Base-by-base conservation (phyloP, 2,329 filamentous ascomycete genomes). In the Fusarium solani-melongenae region DNA sequence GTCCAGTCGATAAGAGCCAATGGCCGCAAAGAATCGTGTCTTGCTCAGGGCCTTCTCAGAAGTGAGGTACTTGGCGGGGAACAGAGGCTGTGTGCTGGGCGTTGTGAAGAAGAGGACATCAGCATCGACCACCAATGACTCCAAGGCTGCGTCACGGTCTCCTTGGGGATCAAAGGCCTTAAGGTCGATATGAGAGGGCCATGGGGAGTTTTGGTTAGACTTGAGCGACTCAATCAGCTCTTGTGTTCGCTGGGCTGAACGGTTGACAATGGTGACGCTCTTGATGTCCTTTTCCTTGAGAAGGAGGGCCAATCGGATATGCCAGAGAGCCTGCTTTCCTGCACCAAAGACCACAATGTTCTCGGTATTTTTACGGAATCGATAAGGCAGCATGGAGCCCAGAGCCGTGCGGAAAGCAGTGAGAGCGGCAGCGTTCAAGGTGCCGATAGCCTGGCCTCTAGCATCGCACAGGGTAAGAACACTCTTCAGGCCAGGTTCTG, bases 301-400 rank as follows among this genome's bases (percentile, higher is more conserved):
- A 8, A 92, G 81, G 7, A 93, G 81, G 0, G 92, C 90, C 9
- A 94, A 85, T 1, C 91, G 87, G 15, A 92, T 88, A 76, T 93
- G 92, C 92, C 92, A 94, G 77, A 92, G 90, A 1, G 92, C 92
- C 81, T 93, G 92, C 73, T 89, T 90, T 22, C 92, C 92, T 0
- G 91, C 91, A 2, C 92, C 92, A 76, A 94, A 94, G 17, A 94
- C 88, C 5, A 90, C 87, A 4, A 93, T 79, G 24, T 89, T 90
- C 20, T 77, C 67, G 0, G 78, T 79, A 24, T 65, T 66, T 57
- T 64, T 60, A 4, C 77, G 72, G 29, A 73, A 79, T 11, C 76
- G 81, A 78, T 90, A 89, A 20, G 92, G 86, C 74, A 92, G 85
- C 65, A 92, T 89, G 14, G 88, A 88, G 0, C 89, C 89, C 14